phyloP scores from a whole-genome alignment of 371 early-diverging fungal genomes.

The Mucor mucedo region DNA sequence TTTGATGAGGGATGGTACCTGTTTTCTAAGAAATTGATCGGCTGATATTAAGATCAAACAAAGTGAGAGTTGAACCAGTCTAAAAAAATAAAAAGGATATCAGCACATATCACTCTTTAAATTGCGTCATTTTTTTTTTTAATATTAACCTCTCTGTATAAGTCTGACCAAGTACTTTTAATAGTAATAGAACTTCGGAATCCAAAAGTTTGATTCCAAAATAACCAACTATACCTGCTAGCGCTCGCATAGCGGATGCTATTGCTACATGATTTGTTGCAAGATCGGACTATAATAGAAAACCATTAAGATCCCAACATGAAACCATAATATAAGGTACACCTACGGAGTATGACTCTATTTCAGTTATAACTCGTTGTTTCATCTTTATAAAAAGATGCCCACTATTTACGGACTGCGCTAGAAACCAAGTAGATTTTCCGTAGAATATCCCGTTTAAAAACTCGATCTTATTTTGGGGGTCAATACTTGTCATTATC shows the following conservation, averaged over 20 bases:
- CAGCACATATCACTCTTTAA: neutral
- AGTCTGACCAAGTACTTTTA: conserved; percentile 29
- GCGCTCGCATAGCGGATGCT: conserved; percentile 39
- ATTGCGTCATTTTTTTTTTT: neutral
- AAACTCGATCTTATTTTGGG: conserved; percentile 31
- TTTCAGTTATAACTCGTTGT: conserved; percentile 29
- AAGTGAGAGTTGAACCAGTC: conserved; percentile 23
- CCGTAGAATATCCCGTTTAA: conserved; percentile 43
- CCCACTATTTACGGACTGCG: conserved; percentile 40
- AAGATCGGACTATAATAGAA: neutral
- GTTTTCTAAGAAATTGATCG: conserved; percentile 29
- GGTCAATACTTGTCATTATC: too few species aligned
- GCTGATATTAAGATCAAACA: conserved; percentile 26
- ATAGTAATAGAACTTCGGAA: conserved; percentile 28
- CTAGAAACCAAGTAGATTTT: conserved; percentile 46
- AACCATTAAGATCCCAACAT: neutral
- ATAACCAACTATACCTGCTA: conserved; percentile 45
- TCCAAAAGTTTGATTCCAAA: conserved; percentile 47
- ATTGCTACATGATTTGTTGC: conserved; percentile 12
- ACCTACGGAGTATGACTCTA: conserved; percentile 17
- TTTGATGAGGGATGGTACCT: conserved; percentile 10
- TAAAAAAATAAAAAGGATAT: neutral
- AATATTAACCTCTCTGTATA: conserved; percentile 33
- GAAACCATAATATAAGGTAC: neutral
- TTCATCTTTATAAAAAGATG: conserved; percentile 43